A percentile compares a stretch with the other conserved stretches of the same genome.
Evolutionary conservation across 2,329 filamentous ascomycete genomes (phyloP).

Genomic region (Aspergillus ibericus): DNA sequence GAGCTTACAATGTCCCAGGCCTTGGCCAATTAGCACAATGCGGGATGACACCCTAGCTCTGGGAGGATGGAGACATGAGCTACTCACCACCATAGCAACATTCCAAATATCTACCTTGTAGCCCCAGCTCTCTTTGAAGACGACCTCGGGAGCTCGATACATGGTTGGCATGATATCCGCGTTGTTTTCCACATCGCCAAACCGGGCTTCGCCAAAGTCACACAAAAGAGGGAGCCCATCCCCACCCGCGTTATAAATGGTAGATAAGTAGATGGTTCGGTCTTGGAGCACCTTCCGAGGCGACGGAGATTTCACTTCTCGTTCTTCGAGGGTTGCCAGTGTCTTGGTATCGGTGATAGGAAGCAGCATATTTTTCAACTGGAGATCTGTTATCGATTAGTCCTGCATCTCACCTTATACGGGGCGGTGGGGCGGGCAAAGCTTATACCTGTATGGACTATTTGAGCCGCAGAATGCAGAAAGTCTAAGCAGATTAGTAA

Average conservation of each 20-base stretch:
- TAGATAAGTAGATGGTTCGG: neutral
- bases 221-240: constrained; percentile 3
- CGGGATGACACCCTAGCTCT: too few species aligned
- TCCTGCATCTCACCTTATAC: rapidly evolving
- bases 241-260: neutral
- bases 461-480: neutral
- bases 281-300: neutral
- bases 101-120: neutral
- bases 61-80: neutral
- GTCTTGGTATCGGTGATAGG: neutral
- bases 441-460: neutral
- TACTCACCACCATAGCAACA: neutral
- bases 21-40: neutral
- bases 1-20: neutral
- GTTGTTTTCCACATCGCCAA: constrained; percentile 19
- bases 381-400: neutral
- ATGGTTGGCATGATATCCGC: constrained; percentile 5
- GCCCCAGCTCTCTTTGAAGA: neutral
- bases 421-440: rapidly evolving
- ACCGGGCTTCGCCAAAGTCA: constrained; percentile 10
- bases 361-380: neutral
- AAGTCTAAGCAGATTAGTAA: neutral
- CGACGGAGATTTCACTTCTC: neutral
- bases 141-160: neutral
- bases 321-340: neutral